A percentile compares a stretch with the other conserved stretches of the same genome.
Conservation (phyloP, 2,329 filamentous ascomycete genomes). For the Calonectria montana region DNA sequence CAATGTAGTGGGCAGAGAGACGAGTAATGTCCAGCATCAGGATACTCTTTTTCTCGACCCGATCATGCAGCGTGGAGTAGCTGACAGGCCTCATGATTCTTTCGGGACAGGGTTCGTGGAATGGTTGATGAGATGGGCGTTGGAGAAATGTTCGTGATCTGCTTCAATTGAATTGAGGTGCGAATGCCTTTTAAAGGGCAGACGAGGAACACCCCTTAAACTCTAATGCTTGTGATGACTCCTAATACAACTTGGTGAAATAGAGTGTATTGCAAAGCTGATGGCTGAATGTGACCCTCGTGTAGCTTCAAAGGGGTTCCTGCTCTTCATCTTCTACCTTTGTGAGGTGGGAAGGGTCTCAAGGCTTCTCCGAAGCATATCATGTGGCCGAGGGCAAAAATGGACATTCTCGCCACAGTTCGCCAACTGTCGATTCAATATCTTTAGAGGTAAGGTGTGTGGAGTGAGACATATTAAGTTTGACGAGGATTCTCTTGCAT, state of each 20-base stretch:
- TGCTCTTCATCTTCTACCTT: neutral
- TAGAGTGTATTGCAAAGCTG: neutral
- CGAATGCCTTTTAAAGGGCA: neutral
- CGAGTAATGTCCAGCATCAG: conserved; percentile 3
- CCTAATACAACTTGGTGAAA: too few species aligned
- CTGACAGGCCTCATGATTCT: conserved; percentile 6
- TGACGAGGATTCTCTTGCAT: too few species aligned
- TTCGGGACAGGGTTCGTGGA: neutral
- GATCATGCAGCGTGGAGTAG: neutral
- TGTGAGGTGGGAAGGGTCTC: neutral
- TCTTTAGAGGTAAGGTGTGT: too few species aligned
- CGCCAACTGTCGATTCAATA: too few species aligned
- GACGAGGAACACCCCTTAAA: neutral
- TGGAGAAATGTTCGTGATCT: neutral
- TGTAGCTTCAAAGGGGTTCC: neutral
- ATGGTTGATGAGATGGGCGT: neutral
- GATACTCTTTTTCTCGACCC: conserved; percentile 4
- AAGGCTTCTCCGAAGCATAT: too few species aligned
- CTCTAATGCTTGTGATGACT: too few species aligned
- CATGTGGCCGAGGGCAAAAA: too few species aligned
- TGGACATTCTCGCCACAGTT: too few species aligned
- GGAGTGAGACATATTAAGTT: too few species aligned
- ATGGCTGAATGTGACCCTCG: neutral
- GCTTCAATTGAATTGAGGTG: neutral
- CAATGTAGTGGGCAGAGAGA: neutral